Evolutionary conservation across 179 eudicot genomes (phyloP), one percentile per base, ranked within the genome.

Genomic region (Beta corolliflora): DNA sequence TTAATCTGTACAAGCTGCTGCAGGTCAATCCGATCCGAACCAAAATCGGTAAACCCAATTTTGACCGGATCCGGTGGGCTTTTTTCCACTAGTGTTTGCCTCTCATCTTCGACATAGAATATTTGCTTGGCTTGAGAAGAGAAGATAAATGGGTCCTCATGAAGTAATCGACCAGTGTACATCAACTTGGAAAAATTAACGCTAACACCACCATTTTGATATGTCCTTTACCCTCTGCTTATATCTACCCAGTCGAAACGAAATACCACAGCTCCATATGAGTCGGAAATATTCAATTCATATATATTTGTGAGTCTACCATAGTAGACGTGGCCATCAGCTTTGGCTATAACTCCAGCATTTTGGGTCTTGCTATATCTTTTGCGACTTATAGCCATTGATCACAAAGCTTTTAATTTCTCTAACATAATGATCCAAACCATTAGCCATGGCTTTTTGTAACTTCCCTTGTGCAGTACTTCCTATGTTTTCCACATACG

Each of bases 331-430:
- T 19, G 36, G 11, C 79, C 70, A 76, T 76, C 70, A 0, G 70
- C 79, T 45, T 76, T 56, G 5, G 8, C 79, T 41, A 76, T 76
- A 60, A 76, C 69, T 61, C 79, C 56, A 9, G n/a, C 60, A 61
- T 76, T 76, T 76, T 60, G 70, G 2, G 58, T 48, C 75, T 71
- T 71, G 1, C 16, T 31, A 19, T 46, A 45, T 18, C 55, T 11
- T 15, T 71, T 31, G 18, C 31, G 36, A 18, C 3, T 71, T 71
- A 19, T n/a, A 71, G 31, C 36, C 55, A 71, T n/a, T 19, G 19
- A 70, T 21, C 16, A 70, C 8, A 70, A 70, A 70, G 29, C 29
- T 16, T 45, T 70, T 44, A 70, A 52, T 53, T 68, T 68, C 44
- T 13, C 29, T 25, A 25, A 25, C 29, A 25, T 25, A 25, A 25